Base-by-base conservation (phyloP, 257 asterid genomes). In the Nicotiana benthamiana region DNA sequence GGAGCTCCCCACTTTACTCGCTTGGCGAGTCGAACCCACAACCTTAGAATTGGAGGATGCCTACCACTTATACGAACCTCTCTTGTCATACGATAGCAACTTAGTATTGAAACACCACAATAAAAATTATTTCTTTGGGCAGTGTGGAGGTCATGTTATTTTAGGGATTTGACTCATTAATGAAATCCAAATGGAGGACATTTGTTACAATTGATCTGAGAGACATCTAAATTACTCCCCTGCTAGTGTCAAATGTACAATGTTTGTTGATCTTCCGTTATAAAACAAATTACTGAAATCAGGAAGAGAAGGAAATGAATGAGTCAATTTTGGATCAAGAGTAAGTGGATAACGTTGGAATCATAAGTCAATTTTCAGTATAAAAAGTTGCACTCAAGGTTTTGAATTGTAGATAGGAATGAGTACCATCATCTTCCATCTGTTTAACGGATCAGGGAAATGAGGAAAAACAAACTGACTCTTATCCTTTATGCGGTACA, bases 401-500 rank as follows among this genome's bases (percentile, higher is more conserved):
- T 46, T 72, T 46, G 24, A 72, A 46, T 72, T 56, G 22, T 56
- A 57, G 60, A 54, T 54, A n/a, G 60, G 60, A 54, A 18, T 54
- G 60, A 17, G 22, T 17, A 54, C 24, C 8, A 16, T 40, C 48
- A 40, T 40, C 48, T 40, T 40, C 12, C 12, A 40, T 40, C 48
- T 40, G 48, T 40, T 9, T 40, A 17, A 54, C 4, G 20, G 22
- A 17, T 54, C 22, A 72, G 30, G 43, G 32, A 36, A 40, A 68
- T 54, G 79, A 22, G 61, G 7, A 27, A 62, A 57, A 27, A 30
- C 13, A 48, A 80, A 27, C 63, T 61, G 59, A 12, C 17, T 64
- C 79, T 79, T 70, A 75, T 83, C 30, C 61, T 32, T 48, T 80
- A 6, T 64, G 10, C 28, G 28, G 79, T 87, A 79, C 90, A 96